Percentiles rank a stretch among this genome's conserved stretches.
phyloP scores from a whole-genome alignment of 2,329 filamentous ascomycete species.

The Cyanodermella asteris region DNA sequence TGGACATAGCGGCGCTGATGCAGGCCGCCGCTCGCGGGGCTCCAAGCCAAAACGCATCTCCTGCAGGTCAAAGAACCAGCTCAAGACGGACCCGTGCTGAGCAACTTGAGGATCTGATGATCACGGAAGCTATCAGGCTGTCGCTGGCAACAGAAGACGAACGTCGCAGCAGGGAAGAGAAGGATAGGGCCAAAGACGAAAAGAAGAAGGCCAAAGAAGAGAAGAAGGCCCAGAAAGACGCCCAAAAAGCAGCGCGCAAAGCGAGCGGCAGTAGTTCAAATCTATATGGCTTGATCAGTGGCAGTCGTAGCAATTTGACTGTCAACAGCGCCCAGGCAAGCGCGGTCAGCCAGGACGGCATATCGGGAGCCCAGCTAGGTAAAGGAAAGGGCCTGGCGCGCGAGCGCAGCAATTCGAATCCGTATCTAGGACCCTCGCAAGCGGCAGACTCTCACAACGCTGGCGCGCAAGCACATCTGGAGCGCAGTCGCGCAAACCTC shows the following conservation, averaged over 20 bases:
- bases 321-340: conserved; percentile 21
- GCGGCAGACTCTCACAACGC: too few relatives aligned
- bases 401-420: background rate
- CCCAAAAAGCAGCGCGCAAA: conserved; percentile 49
- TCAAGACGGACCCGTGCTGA: conserved; percentile 47
- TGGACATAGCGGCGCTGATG: conserved; percentile 25
- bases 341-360: background rate
- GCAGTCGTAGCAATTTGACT: conserved; percentile 42
- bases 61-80: conserved; percentile 22
- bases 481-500: conserved; percentile 14
- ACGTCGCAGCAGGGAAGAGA: conserved; percentile 64
- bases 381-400: conserved; percentile 3
- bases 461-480: conserved; percentile 9
- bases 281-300: conserved; percentile 21
- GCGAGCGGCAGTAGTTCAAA: conserved; percentile 28
- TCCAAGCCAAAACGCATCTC: conserved; percentile 15
- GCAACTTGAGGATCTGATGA: conserved; percentile 94
- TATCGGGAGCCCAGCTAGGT: conserved; percentile 1
- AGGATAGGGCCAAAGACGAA: conserved; percentile 57
- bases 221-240: conserved; percentile 47
- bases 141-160: conserved; percentile 89
- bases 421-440: too few relatives aligned
- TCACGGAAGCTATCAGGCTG: conserved; percentile 82
- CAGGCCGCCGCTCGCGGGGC: conserved; percentile 20
- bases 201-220: conserved; percentile 73